phyloP scores from a whole-genome alignment of 352 stramenopile genomes.

The Aphanomyces astaci region DNA sequence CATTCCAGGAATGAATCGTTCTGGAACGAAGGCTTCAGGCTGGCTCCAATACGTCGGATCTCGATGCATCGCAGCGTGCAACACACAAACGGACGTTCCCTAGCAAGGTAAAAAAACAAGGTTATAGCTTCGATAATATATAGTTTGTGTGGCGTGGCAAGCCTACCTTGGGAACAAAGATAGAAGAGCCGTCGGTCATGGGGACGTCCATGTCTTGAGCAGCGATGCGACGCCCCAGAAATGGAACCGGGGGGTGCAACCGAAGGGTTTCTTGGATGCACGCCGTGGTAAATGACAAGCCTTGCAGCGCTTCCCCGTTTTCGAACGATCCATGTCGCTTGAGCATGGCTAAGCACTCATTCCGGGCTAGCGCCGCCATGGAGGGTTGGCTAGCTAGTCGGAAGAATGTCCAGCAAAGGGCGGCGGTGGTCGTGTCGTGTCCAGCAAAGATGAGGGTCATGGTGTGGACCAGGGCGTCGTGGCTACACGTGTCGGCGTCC shows the following conservation, averaged over 20 bases:
- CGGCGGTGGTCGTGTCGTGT: conserved; percentile 11
- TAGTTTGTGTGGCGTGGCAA: too few relatives aligned
- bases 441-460: conserved; percentile 21
- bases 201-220: background rate
- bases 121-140: too few relatives aligned
- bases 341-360: background rate
- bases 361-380: background rate
- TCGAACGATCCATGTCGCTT: background rate
- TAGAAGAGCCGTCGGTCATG: background rate
- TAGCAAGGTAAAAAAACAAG: too few relatives aligned
- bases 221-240: background rate
- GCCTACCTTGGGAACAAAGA: background rate
- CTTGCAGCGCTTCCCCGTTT: background rate
- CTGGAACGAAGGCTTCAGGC: background rate
- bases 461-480: conserved; percentile 11
- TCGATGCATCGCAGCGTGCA: background rate
- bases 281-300: background rate
- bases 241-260: background rate
- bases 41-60: background rate
- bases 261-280: conserved; percentile 7
- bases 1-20: background rate
- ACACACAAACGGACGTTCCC: too few relatives aligned
- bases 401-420: conserved; percentile 1
- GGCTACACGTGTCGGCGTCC: background rate
- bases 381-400: background rate